Conservation (phyloP, 2,329 filamentous ascomycete genomes). For the Neurospora crassa region DNA sequence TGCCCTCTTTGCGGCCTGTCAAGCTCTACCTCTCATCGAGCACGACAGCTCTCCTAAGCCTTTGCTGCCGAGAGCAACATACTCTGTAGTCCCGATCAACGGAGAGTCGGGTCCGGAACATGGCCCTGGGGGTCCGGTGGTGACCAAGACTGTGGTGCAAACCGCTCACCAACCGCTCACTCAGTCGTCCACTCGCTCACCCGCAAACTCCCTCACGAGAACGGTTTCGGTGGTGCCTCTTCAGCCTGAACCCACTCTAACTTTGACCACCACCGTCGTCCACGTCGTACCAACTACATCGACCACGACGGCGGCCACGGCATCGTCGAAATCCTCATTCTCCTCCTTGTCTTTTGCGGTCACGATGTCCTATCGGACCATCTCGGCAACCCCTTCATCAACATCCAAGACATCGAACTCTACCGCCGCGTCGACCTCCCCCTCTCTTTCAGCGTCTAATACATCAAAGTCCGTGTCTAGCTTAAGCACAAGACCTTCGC, state of each 20-base stretch:
- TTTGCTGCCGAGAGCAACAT: slow-evolving; percentile 25
- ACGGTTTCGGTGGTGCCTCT: slow-evolving; percentile 24
- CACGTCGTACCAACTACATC: slow-evolving; percentile 2
- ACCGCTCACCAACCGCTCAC: slow-evolving; percentile 22
- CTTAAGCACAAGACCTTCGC: slow-evolving; percentile 7
- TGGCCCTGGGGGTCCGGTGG: slow-evolving; percentile 1
- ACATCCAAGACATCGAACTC: slow-evolving; percentile 4
- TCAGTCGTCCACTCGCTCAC: slow-evolving; percentile 18
- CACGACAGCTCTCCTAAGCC: slow-evolving; percentile 6
- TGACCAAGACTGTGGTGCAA: slow-evolving; percentile 16
- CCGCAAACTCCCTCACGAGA: slow-evolving; percentile 23
- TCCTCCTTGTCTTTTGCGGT: slow-evolving; percentile 4
- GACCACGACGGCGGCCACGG: slow-evolving; percentile 8
- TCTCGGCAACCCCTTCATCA: slow-evolving; percentile 4
- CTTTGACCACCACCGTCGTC: slow-evolving; percentile 7
- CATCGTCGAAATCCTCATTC: slow-evolving; percentile 1
- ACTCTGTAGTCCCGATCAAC: slow-evolving; percentile 29
- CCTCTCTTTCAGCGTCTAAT: not conserved
- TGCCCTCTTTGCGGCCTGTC: slow-evolving; percentile 12
- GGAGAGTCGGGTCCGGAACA: slow-evolving; percentile 17
- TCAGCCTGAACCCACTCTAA: slow-evolving; percentile 5
- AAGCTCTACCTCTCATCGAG: slow-evolving; percentile 22
- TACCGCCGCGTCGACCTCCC: not conserved
- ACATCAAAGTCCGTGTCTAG: slow-evolving; percentile 2
- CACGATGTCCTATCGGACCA: not conserved